Percentiles rank a stretch among this genome's conserved stretches.
Evolutionary conservation across 2,329 filamentous ascomycete genomes (phyloP).

Genomic region (Aureobasidium sp.): DNA sequence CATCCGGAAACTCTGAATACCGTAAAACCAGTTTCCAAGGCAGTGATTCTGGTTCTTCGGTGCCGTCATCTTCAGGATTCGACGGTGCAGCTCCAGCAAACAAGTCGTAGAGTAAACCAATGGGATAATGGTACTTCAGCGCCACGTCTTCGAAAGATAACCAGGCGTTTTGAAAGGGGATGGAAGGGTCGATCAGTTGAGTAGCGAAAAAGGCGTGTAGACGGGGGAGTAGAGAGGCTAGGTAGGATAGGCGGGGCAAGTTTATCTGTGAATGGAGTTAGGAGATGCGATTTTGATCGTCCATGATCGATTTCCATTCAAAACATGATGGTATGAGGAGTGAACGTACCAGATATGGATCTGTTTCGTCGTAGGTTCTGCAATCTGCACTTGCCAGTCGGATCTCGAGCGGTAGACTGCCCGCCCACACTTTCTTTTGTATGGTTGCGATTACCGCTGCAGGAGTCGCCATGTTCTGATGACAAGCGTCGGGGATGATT

Average conservation of each 20-base stretch:
- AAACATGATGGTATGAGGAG: too few species aligned
- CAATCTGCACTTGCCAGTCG: constrained; percentile 51
- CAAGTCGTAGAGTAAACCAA: constrained; percentile 61
- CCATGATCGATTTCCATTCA: too few species aligned
- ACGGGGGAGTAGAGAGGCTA: constrained; percentile 55
- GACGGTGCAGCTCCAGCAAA: constrained; percentile 50
- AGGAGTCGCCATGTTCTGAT: background rate
- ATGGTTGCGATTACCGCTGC: constrained; percentile 23
- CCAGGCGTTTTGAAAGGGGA: constrained; percentile 48
- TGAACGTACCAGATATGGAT: constrained; percentile 49
- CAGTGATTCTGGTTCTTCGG: constrained; percentile 25
- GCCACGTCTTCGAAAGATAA: constrained; percentile 61
- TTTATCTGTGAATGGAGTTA: constrained; percentile 39
- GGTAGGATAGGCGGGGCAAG: constrained; percentile 58
- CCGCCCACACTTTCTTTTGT: constrained; percentile 49
- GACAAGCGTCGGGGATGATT: background rate
- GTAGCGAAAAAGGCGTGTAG: constrained; percentile 55
- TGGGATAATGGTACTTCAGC: constrained; percentile 63
- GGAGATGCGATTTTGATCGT: background rate
- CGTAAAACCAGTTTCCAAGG: constrained; percentile 59
- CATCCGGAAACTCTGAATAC: constrained; percentile 50
- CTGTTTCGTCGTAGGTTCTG: constrained; percentile 50
- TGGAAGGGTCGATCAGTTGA: constrained; percentile 50
- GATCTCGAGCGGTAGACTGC: constrained; percentile 53
- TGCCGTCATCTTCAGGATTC: constrained; percentile 13